Conservation (phyloP, 768 basidiomycete species). For the Dendrothele bispora region DNA sequence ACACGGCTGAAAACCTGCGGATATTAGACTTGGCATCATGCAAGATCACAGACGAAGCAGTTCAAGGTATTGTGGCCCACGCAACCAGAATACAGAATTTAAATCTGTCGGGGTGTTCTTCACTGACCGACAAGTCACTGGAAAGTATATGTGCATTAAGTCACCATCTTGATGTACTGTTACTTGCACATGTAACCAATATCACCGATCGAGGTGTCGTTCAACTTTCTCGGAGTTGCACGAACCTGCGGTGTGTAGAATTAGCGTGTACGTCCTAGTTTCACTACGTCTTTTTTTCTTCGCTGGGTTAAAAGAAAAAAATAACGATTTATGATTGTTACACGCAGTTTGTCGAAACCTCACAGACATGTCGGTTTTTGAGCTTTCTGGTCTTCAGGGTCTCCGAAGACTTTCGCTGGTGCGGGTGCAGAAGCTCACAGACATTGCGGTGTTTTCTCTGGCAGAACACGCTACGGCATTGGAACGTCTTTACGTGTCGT, state of each 20-base stretch:
- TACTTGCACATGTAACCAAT: constrained; percentile 74
- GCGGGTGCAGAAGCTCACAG: constrained; percentile 80
- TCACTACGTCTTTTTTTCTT: background rate
- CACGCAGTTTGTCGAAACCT: constrained; percentile 74
- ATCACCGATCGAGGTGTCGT: constrained; percentile 81
- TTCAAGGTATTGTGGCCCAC: constrained; percentile 74
- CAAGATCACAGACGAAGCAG: constrained; percentile 70
- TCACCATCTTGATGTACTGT: constrained; percentile 74
- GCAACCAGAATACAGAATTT: constrained; percentile 77
- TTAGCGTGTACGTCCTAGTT: constrained; percentile 70
- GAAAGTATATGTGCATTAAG: constrained; percentile 70
- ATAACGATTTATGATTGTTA: constrained; percentile 16
- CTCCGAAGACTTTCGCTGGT: constrained; percentile 80
- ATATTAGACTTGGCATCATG: constrained; percentile 79
- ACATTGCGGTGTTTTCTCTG: constrained; percentile 76
- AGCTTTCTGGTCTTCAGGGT: constrained; percentile 66
- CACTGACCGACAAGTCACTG: constrained; percentile 71
- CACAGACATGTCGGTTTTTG: constrained; percentile 84
- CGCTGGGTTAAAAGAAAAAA: background rate
- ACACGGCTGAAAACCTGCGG: constrained; percentile 72
- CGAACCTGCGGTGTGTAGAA: constrained; percentile 78
- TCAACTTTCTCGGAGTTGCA: constrained; percentile 67
- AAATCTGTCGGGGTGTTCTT: constrained; percentile 73
- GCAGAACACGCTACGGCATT: constrained; percentile 69
- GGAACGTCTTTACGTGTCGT: constrained; percentile 83